phyloP scores from a whole-genome alignment of 768 basidiomycete species.

The Asterophora parasitica region DNA sequence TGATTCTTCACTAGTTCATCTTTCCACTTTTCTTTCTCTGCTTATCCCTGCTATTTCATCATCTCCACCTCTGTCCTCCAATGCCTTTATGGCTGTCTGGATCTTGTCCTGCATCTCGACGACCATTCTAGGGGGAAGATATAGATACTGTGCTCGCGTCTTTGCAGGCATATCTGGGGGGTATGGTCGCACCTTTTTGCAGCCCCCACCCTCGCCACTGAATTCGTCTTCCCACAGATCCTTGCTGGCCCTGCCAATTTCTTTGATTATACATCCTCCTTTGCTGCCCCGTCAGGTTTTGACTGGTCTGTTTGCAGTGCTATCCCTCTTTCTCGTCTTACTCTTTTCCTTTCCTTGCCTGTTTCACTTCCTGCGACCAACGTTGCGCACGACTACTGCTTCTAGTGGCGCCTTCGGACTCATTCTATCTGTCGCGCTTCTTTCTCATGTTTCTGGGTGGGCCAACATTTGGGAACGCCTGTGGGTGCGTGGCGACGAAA shows the following conservation, averaged over 20 bases:
- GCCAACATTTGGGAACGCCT: conserved; percentile 59
- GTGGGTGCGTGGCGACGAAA: conserved; percentile 42
- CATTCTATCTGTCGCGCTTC: conserved; percentile 47
- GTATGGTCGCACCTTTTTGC: conserved; percentile 30
- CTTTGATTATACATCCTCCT: conserved; percentile 21
- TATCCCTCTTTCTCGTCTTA: conserved; percentile 34
- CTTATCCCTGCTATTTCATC: conserved; percentile 49
- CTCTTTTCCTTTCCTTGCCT: conserved; percentile 44
- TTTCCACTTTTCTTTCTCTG: conserved; percentile 56
- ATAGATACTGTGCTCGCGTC: conserved; percentile 44
- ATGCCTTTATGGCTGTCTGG: conserved; percentile 58
- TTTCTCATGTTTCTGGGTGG: conserved; percentile 49
- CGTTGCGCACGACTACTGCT: conserved; percentile 47
- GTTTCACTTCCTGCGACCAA: conserved; percentile 36
- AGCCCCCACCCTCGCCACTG: conserved; percentile 24
- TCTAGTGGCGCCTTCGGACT: conserved; percentile 57
- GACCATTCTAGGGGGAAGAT: conserved; percentile 50
- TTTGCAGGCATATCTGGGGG: conserved; percentile 52
- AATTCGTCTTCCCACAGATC: conserved; percentile 16
- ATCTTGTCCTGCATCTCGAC: conserved; percentile 45
- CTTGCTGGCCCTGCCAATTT: conserved; percentile 13
- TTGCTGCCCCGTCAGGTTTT: conserved; percentile 38
- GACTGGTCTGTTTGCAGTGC: conserved; percentile 35
- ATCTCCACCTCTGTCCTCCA: conserved; percentile 38
- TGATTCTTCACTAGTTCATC: conserved; percentile 37